Evolutionary conservation across 176 grass and related monocot species (phyloP), one percentile per base, ranked within the genome.

Genomic region (Triticum urartu): DNA sequence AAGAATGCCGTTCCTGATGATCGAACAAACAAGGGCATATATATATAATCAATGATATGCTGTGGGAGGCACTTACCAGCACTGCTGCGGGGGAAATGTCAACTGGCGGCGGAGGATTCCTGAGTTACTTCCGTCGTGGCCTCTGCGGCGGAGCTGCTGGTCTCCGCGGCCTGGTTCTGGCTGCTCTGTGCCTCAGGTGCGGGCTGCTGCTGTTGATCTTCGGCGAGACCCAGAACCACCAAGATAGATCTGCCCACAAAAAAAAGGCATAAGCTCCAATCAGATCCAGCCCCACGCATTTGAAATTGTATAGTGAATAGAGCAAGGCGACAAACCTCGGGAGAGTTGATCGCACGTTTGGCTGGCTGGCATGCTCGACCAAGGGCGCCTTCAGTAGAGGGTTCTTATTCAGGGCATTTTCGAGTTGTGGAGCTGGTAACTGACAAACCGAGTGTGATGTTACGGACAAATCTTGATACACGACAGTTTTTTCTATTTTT

Each of bases 371-470:
- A 83, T 98, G 96, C 84, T 98, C 93, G 45, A 91, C 84, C 79
- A 98, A 92, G 59, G 92, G 92, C 20, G 90, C 81, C 86, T 91
- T 98, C 64, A 98, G 88, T 72, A 82, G 75, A 20, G 86, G 90
- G 83, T 95, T 92, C 86, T 88, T 98, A 47, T 54, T 95, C 78
- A 98, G 79, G 21, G 96, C 91, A 80, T 93, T 95, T 88, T 95
- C 96, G 74, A 98, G 92, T 87, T 98, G 96, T 48, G 93, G 91
- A 83, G 96, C 93, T 80, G 96, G 96, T 83, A 98, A 89, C 93
- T 98, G 88, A 54, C 50, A 65, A 86, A 86, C 12, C 26, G 20
- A 86, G 82, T 79, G 69, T 9, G 11, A n/a, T 30, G 48, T 60
- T 77, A 83, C 5, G n/a, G 11, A 73, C 40, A 77, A 77, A 18